Base-by-base conservation (phyloP, 2,329 filamentous ascomycete genomes). In the Cryphonectria carpinicola region DNA sequence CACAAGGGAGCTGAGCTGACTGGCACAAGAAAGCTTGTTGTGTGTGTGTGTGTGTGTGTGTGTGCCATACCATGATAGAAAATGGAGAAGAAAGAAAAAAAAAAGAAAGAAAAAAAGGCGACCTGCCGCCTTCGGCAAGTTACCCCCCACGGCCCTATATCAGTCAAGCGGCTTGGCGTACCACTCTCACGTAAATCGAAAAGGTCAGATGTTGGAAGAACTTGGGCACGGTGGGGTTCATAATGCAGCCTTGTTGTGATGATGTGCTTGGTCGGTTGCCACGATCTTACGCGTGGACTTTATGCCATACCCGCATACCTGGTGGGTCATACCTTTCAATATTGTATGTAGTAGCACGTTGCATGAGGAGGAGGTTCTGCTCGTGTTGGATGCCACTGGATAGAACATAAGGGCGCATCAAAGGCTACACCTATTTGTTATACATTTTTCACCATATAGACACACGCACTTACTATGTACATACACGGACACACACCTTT, bases 91-190 rank as follows among this genome's bases (percentile, higher is more conserved):
- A 17, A 17, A 22, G 5, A 19, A 17, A 46, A 7, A 13, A 3
- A 13, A 17, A 22, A 17, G 19, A 46, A 7, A 13, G 0, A 13
- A 41, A 39, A 39, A 17, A 46, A 22, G 25, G 19, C 54, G 4
- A 58, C 54, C 54, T 58, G 25, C 54, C 54, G 17, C 10, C 54
- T 58, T 28, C 32, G 54, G 54, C 54, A 58, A 58, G 54, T 28
- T 14, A 4, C 14, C 49, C 52, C 52, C 52, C n/a, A 56, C 52
- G 52, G 52, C 10, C n/a, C 25, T 19, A 58, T 58, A 56, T 32
- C 14, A 19, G 54, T 6, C 54, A 58, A 58, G 54, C 54, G 54
- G 2, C 25, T 28, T 58, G 54, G 54, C 54, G 54, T 32, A 58
- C 11, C 54, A 11, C 54, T 19, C 3, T 32, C 54, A 58, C 14